These are phyloP conservation scores for Mucor circinelloides DNA, from an alignment of 371 early-diverging fungal genomes.

Conservation along the genomic window DNA sequence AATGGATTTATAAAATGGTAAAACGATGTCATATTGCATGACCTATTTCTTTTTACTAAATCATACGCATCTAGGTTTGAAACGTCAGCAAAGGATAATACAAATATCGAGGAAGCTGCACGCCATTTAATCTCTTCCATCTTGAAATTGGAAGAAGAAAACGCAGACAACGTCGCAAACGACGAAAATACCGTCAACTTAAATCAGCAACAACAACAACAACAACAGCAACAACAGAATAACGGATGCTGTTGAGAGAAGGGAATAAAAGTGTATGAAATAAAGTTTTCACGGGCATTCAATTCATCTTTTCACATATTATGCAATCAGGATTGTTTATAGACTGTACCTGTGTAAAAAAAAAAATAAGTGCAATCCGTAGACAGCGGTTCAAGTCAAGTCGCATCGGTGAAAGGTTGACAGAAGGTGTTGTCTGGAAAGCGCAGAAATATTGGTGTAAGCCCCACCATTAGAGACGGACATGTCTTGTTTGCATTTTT, in stretches of 20 bases:
- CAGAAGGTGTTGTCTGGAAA: too few species aligned
- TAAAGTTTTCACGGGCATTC: neutral
- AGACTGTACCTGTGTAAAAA: neutral
- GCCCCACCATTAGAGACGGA: too few species aligned
- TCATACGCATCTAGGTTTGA: constrained; percentile 49
- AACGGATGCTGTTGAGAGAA: constrained; percentile 37
- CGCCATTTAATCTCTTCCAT: constrained; percentile 51
- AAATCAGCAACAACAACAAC: constrained; percentile 9
- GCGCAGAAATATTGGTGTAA: too few species aligned
- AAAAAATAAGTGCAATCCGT: neutral
- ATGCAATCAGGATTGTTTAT: neutral
- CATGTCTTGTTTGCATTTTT: too few species aligned
- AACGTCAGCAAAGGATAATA: constrained; percentile 70
- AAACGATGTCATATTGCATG: constrained; percentile 2
- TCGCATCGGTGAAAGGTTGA: too few species aligned
- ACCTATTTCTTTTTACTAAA: neutral
- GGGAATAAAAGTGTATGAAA: neutral
- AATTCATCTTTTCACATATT: neutral
- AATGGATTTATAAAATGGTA: constrained; percentile 64
- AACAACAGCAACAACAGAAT: constrained; percentile 15
- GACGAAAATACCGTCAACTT: constrained; percentile 20
- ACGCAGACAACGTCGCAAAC: constrained; percentile 28
- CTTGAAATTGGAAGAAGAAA: constrained; percentile 43
- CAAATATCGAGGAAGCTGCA: constrained; percentile 67
- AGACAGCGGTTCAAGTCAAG: too few species aligned